Percentiles rank a stretch among this genome's conserved stretches.
phyloP scores from a whole-genome alignment of 2,329 filamentous ascomycete species.

The Lanzia echinophila region DNA sequence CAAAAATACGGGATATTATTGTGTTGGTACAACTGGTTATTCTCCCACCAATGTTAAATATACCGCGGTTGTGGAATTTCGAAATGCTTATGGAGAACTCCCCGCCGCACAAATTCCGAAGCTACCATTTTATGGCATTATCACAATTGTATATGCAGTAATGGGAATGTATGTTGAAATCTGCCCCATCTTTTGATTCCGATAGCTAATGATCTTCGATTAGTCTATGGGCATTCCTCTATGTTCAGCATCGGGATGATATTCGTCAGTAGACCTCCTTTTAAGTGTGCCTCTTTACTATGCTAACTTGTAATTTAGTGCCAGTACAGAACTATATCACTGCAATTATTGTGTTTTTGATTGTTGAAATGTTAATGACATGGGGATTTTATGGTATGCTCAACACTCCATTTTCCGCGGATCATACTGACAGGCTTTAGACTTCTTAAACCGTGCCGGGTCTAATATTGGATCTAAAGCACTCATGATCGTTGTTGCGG shows the following conservation, averaged over 20 bases:
- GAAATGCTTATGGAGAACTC: conserved; percentile 93
- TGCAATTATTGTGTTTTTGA: conserved; percentile 87
- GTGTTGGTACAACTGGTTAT: conserved; percentile 72
- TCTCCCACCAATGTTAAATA: conserved; percentile 57
- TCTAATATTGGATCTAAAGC: conserved; percentile 77
- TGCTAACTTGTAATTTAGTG: conserved; percentile 47
- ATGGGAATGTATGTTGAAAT: conserved; percentile 55
- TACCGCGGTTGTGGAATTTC: conserved; percentile 77
- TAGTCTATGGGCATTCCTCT: conserved; percentile 88
- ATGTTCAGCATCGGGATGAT: conserved; percentile 88
- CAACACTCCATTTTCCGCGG: neutral
- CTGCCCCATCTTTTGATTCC: conserved; percentile 5
- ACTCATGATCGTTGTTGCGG: conserved; percentile 82
- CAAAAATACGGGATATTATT: conserved; percentile 92
- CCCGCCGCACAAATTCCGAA: conserved; percentile 95
- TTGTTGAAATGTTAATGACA: conserved; percentile 95
- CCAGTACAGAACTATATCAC: conserved; percentile 99
- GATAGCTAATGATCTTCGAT: conserved; percentile 7
- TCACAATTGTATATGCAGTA: conserved; percentile 89
- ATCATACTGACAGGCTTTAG: conserved; percentile 42
- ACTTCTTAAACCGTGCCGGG: conserved; percentile 88
- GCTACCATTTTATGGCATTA: conserved; percentile 90
- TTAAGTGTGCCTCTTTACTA: neutral
- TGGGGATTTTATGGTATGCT: conserved; percentile 87
- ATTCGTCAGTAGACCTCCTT: conserved; percentile 53